A percentile compares a stretch with the other conserved stretches of the same genome.
These are phyloP conservation scores for Curvularia spicifera DNA, from an alignment of 2,329 filamentous ascomycete species.

Conservation along the genomic window DNA sequence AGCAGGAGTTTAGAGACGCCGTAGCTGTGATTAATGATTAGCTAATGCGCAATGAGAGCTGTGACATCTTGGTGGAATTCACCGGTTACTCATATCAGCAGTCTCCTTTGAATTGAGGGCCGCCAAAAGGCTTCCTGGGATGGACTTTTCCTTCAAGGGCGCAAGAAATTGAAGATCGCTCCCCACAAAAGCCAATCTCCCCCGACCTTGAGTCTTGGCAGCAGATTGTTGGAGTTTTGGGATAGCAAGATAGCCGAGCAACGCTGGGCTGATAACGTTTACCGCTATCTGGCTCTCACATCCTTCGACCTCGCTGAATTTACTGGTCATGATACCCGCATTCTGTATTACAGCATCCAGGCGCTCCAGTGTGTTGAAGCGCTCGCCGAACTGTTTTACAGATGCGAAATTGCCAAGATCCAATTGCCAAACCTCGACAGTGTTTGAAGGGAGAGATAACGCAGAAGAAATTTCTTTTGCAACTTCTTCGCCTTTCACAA, in stretches of 20 bases:
- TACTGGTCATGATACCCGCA: slow-evolving; percentile 41
- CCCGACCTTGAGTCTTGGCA: slow-evolving; percentile 15
- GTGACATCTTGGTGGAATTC: neutral
- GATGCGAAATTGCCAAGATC: slow-evolving; percentile 40
- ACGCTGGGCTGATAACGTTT: slow-evolving; percentile 29
- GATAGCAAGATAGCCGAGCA: slow-evolving; percentile 32
- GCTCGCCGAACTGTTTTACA: slow-evolving; percentile 3
- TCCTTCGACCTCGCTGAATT: slow-evolving; percentile 18
- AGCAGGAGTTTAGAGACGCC: slow-evolving; percentile 37
- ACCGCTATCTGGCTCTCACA: slow-evolving; percentile 30
- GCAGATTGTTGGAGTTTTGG: slow-evolving; percentile 37
- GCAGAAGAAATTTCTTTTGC: slow-evolving; percentile 43
- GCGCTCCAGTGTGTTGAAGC: slow-evolving; percentile 25
- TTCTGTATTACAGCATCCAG: slow-evolving; percentile 50
- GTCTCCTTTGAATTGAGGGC: slow-evolving; percentile 25
- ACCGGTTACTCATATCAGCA: slow-evolving; percentile 15
- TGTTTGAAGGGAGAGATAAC: slow-evolving; percentile 35
- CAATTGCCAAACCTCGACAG: slow-evolving; percentile 55
- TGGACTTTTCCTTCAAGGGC: slow-evolving; percentile 24
- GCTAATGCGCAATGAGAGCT: neutral
- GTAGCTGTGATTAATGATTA: slow-evolving; percentile 20
- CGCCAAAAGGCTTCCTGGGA: slow-evolving; percentile 26
- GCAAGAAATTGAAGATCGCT: slow-evolving; percentile 38
- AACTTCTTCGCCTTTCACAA: slow-evolving; percentile 54
- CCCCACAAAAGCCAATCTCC: slow-evolving; percentile 37